phyloP scores from a whole-genome alignment of 1,284 basidiomycete species.

The Tetrapyrgos nigripes region DNA sequence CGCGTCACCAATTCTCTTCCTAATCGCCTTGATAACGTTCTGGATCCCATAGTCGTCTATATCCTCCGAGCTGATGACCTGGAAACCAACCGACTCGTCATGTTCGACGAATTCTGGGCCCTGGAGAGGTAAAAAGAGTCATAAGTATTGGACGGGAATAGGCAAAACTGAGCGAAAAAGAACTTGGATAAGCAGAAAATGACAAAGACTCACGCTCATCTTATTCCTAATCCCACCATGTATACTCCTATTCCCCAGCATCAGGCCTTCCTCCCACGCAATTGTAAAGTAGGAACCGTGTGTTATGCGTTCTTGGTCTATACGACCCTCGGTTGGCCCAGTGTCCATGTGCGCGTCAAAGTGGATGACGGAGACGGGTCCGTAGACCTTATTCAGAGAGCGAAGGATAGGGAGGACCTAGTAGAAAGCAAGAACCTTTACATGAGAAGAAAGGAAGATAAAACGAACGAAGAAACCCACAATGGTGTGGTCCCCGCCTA shows the following conservation, averaged over 20 bases:
- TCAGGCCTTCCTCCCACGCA: constrained; percentile 63
- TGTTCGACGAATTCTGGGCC: constrained; percentile 28
- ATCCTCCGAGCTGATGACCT: constrained; percentile 33
- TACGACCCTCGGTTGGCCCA: constrained; percentile 21
- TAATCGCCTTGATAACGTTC: constrained; percentile 27
- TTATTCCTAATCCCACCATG: constrained; percentile 73
- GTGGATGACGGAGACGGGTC: constrained; percentile 68
- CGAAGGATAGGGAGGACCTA: constrained; percentile 60
- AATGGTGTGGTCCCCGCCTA: constrained; percentile 58
- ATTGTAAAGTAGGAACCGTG: constrained; percentile 70
- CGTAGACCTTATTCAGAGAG: constrained; percentile 63
- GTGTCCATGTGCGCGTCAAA: constrained; percentile 63
- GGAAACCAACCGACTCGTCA: constrained; percentile 33
- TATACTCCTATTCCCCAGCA: constrained; percentile 63
- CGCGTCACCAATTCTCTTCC: constrained; percentile 27
- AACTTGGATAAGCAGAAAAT: too few relatives aligned
- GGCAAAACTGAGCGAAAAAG: background rate
- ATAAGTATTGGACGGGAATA: background rate
- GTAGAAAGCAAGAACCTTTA: constrained; percentile 37
- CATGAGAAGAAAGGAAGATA: background rate
- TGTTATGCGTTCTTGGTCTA: constrained; percentile 49
- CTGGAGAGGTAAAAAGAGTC: constrained; percentile 2
- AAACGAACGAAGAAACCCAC: background rate
- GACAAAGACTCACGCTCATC: constrained; percentile 44
- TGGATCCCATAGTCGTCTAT: constrained; percentile 34